These are phyloP conservation scores for Aureobasidium mangrovei DNA, from an alignment of 2,329 filamentous ascomycete genomes.

Conservation along the genomic window DNA sequence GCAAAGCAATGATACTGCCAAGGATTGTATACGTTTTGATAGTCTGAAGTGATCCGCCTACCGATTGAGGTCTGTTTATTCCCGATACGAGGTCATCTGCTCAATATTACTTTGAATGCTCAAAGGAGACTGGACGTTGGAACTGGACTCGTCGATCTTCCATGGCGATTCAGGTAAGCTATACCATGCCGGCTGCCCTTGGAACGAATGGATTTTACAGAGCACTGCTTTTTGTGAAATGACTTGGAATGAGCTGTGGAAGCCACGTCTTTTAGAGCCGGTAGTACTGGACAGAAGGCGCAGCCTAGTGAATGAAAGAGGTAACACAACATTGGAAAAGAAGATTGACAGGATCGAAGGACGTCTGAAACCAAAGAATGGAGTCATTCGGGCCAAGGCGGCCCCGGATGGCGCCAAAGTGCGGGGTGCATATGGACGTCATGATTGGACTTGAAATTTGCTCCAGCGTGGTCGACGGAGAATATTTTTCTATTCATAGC, in stretches of 20 bases:
- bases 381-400: no score
- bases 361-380: no score
- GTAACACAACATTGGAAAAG: no score
- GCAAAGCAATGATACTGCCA: slow-evolving; percentile 2
- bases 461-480: background rate
- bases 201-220: no score
- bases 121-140: slow-evolving; percentile 4
- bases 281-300: no score
- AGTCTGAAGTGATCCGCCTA: background rate
- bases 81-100: slow-evolving; percentile 13
- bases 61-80: background rate
- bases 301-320: no score
- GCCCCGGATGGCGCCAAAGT: background rate
- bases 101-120: background rate
- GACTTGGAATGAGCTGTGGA: no score
- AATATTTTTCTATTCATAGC: slow-evolving; percentile 3
- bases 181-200: no score
- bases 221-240: no score
- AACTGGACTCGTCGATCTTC: background rate
- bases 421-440: slow-evolving; percentile 5
- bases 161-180: background rate
- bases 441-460: slow-evolving; percentile 1
- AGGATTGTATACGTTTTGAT: background rate
- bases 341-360: no score
- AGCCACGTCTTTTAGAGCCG: no score